These are phyloP conservation scores for Verbena officinalis DNA, from an alignment of 257 asterid species.

Conservation along the genomic window DNA sequence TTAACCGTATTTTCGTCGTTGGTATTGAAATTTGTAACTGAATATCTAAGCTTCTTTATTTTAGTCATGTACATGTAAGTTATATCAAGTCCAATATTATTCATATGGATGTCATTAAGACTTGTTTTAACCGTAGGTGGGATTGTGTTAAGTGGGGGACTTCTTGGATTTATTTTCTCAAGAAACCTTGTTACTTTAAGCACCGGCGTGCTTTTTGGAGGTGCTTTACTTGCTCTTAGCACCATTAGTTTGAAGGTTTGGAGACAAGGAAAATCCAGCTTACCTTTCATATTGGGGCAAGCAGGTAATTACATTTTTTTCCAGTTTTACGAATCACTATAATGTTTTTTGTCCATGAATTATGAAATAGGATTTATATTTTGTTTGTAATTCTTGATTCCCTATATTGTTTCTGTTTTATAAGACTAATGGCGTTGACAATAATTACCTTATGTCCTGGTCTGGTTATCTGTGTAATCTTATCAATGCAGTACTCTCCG, in stretches of 20 bases:
- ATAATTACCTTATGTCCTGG: no score
- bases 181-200: constrained; percentile 59
- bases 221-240: constrained; percentile 86
- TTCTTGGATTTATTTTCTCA: constrained; percentile 73
- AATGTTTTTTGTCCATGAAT: not conserved
- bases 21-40: not conserved
- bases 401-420: not conserved
- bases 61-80: not conserved
- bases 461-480: not conserved
- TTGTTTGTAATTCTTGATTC: not conserved
- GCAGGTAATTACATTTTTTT: constrained; percentile 61
- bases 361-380: not conserved
- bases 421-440: not conserved
- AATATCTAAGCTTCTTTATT: not conserved
- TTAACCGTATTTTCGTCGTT: no score
- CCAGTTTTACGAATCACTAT: not conserved
- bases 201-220: constrained; percentile 75
- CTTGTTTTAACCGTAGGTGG: constrained; percentile 60
- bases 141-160: constrained; percentile 74
- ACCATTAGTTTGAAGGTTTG: constrained; percentile 79
- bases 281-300: constrained; percentile 90
- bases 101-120: not conserved
- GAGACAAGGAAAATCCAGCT: constrained; percentile 92
- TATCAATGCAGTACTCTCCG: constrained; percentile 68
- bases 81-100: not conserved